Base-by-base conservation (phyloP, 345 rosid species). In the Lepidium aucheri region DNA sequence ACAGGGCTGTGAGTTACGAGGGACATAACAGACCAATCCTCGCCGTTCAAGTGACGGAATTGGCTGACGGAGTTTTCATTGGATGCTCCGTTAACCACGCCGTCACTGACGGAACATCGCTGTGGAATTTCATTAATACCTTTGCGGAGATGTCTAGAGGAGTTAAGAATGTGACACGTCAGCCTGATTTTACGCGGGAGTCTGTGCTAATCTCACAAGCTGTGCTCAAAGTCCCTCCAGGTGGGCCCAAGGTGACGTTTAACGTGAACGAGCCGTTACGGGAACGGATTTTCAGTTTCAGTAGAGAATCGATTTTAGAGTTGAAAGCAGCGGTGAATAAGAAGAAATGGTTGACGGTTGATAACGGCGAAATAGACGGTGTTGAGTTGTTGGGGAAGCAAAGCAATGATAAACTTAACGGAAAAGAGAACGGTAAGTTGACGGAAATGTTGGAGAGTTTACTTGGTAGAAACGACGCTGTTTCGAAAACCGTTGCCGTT, bases 111-210 rank as follows among this genome's bases (percentile, higher is more conserved):
- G 97, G 97, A 1, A 94, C 99, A 2, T 94, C 99, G 7, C 74
- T 94, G 28, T 94, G 99, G 99, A 88, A 88, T 51, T 94, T 94
- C 82, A 86, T 94, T 22, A 94, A 94, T 49, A 84, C 86, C 0
- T 94, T 86, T 47, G 90, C 99, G 0, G 96, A 90, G 54, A 22
- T 88, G 28, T 66, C 90, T 5, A 83, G 86, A 61, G 95, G 84
- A 0, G 64, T 28, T n/a, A 34, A 41, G 75, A 73, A 39, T 59
- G 68, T 79, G 33, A 32, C 86, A 0, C 72, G 79, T 22, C 69
- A 63, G 7, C 95, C 97, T 7, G 85, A 83, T 70, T 94, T 94
- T 51, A 43, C 81, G 41, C 82, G 99, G 58, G 75, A 83, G 26
- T 81, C 87, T 10, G 75, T 82, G 24, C 47, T 93, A 73, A 73